Percentiles rank a stretch among this genome's conserved stretches.
These are phyloP conservation scores for Psilocybe mexicana DNA, from an alignment of 1,284 basidiomycete genomes.

Conservation along the genomic window DNA sequence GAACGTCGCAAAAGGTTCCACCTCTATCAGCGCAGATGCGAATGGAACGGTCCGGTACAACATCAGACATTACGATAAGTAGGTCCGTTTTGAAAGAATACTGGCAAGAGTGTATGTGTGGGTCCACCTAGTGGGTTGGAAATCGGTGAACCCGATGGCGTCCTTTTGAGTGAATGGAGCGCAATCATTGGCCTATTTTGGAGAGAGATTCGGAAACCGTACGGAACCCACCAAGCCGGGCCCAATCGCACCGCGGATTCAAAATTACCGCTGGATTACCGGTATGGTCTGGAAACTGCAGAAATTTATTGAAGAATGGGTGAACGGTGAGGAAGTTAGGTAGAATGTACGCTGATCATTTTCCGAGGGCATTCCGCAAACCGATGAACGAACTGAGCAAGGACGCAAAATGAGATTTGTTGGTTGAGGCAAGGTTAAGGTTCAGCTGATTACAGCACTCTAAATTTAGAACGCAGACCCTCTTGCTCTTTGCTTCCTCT, in stretches of 20 bases:
- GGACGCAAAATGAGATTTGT: not conserved
- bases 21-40: conserved; percentile 60
- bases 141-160: not conserved
- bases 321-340: not conserved
- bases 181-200: conserved; percentile 1
- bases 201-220: not conserved
- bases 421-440: not conserved
- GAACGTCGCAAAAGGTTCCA: conserved; percentile 82
- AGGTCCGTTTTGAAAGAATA: not conserved
- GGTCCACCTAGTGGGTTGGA: not conserved
- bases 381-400: not conserved
- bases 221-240: not conserved
- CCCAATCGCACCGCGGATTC: not conserved
- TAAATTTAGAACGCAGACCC: not conserved
- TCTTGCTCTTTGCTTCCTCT: too few species aligned
- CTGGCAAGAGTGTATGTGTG: not conserved
- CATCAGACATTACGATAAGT: conserved; percentile 2
- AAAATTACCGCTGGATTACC: not conserved
- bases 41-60: conserved; percentile 59
- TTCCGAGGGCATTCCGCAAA: not conserved
- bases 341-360: not conserved
- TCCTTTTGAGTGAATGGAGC: not conserved
- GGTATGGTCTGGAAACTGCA: too few species aligned
- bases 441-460: not conserved
- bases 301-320: not conserved